Percentiles rank a stretch among this genome's conserved stretches.
Evolutionary conservation across 176 grass and related monocot species (phyloP).

Genomic region (Oropetium thomaeum): DNA sequence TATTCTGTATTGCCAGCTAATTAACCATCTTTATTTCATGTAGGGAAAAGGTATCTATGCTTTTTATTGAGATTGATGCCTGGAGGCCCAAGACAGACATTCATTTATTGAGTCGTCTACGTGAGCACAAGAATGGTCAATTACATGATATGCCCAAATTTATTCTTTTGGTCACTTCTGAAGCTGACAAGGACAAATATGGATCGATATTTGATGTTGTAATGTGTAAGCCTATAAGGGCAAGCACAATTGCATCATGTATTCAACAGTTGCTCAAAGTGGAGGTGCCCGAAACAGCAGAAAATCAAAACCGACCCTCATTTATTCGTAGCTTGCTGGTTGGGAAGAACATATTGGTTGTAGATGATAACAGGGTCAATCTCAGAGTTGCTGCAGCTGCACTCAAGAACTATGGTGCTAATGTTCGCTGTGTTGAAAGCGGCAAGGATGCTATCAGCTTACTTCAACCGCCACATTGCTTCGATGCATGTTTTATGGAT

Average conservation of each 20-base stretch:
- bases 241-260: conserved; percentile 83
- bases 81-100: conserved; percentile 53
- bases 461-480: conserved; percentile 71
- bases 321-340: conserved; percentile 58
- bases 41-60: conserved; percentile 47
- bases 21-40: neutral
- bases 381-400: conserved; percentile 75
- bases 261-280: conserved; percentile 70
- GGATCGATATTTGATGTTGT: conserved; percentile 57
- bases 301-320: conserved; percentile 50
- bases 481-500: conserved; percentile 96
- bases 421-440: conserved; percentile 81
- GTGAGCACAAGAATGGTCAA: conserved; percentile 36
- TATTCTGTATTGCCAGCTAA: neutral
- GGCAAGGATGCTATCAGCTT: conserved; percentile 69
- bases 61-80: conserved; percentile 77
- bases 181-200: conserved; percentile 56
- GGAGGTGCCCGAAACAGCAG: conserved; percentile 42
- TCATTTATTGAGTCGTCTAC: conserved; percentile 49
- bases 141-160: conserved; percentile 48
- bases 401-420: conserved; percentile 82
- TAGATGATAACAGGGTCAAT: conserved; percentile 96
- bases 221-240: conserved; percentile 83
- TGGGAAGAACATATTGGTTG: conserved; percentile 94
- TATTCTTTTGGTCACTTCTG: conserved; percentile 69